Conservation (phyloP, 2,329 filamentous ascomycete species). For the Colletotrichum theobromicola region DNA sequence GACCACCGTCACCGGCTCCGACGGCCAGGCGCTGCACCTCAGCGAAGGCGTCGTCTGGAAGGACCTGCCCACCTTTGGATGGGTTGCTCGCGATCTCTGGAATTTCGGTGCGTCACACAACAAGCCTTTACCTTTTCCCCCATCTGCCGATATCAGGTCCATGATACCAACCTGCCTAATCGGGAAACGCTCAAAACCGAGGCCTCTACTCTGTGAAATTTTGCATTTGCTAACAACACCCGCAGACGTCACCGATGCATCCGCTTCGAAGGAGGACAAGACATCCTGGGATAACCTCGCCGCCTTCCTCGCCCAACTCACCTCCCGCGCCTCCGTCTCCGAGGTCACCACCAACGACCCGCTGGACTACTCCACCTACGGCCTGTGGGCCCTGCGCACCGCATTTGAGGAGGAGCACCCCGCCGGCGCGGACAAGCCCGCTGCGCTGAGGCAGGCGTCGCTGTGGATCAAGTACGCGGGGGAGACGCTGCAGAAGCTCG, state of each 20-base stretch:
- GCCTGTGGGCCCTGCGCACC: slow-evolving; percentile 31
- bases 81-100: slow-evolving; percentile 28
- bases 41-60: slow-evolving; percentile 28
- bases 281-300: slow-evolving; percentile 24
- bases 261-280: slow-evolving; percentile 11
- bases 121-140: background rate
- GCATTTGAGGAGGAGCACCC: slow-evolving; percentile 28
- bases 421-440: background rate
- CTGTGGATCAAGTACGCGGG: slow-evolving; percentile 28
- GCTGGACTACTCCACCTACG: slow-evolving; percentile 31
- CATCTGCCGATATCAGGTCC: background rate
- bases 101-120: slow-evolving; percentile 28
- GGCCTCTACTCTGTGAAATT: background rate
- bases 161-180: background rate
- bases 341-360: slow-evolving; percentile 1
- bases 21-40: slow-evolving; percentile 24
- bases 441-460: slow-evolving; percentile 25
- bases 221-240: background rate
- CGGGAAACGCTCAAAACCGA: background rate
- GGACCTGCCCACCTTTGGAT: slow-evolving; percentile 32
- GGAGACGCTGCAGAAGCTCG: slow-evolving; percentile 20
- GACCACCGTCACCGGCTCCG: slow-evolving; percentile 11
- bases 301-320: slow-evolving; percentile 31
- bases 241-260: slow-evolving; percentile 22
- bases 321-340: slow-evolving; percentile 9